Conservation (phyloP, 345 rosid species). For the Corymbia maculata region DNA sequence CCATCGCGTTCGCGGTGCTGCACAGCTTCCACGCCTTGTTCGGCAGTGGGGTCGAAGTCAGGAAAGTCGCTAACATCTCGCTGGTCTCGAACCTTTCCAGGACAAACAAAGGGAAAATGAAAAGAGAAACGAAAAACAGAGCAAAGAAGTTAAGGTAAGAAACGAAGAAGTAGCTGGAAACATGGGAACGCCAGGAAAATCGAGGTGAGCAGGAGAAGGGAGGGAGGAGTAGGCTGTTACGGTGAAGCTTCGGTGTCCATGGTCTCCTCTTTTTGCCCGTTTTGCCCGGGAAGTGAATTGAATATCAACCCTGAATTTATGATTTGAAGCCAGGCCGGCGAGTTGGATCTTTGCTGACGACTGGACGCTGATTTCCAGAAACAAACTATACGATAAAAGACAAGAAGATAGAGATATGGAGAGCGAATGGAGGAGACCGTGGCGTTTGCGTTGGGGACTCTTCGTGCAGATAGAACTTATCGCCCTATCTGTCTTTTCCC, state of each 20-base stretch:
- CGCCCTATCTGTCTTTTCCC: too few relatives aligned
- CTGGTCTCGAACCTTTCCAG: slow-evolving; percentile 53
- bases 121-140: not conserved
- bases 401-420: not conserved
- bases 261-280: not conserved
- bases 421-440: rapidly evolving
- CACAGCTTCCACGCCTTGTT: slow-evolving; percentile 61
- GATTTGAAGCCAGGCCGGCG: not conserved
- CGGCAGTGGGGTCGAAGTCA: slow-evolving; percentile 44
- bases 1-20: slow-evolving; percentile 12
- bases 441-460: not conserved
- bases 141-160: not conserved
- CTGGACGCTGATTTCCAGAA: not conserved
- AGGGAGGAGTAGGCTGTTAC: not conserved
- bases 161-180: not conserved
- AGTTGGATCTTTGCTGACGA: not conserved
- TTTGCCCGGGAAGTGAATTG: rapidly evolving
- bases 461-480: too few relatives aligned
- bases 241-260: not conserved
- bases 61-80: slow-evolving; percentile 50
- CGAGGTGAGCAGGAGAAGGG: not conserved
- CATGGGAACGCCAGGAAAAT: not conserved
- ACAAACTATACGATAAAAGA: not conserved
- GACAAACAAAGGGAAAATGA: not conserved
- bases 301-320: not conserved